These are phyloP conservation scores for Adansonia gregorii DNA, from an alignment of 441 rosid species.

Conservation along the genomic window DNA sequence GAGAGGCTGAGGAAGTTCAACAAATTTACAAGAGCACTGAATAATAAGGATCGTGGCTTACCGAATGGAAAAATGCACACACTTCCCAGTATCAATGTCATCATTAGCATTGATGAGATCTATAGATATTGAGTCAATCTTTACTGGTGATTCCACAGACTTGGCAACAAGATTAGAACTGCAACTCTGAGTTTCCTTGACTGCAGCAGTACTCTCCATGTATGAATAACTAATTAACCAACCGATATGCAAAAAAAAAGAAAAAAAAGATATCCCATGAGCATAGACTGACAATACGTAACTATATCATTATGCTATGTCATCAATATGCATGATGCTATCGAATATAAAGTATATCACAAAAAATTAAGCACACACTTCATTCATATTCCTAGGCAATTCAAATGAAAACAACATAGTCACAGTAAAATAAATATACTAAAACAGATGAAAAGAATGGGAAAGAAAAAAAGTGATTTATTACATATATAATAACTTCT, in stretches of 20 bases:
- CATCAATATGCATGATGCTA: slow-evolving; percentile 19
- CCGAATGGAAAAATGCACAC: slow-evolving; percentile 89
- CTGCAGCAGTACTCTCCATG: slow-evolving; percentile 39
- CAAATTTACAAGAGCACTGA: slow-evolving; percentile 10
- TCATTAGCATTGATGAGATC: slow-evolving; percentile 57
- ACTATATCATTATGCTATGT: background rate
- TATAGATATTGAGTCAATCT: slow-evolving; percentile 72
- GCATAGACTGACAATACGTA: slow-evolving; percentile 21
- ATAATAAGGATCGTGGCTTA: slow-evolving; percentile 37
- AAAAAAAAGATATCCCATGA: slow-evolving; percentile 26
- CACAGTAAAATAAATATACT: background rate
- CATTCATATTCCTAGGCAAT: slow-evolving; percentile 17
- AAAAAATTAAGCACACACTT: slow-evolving; percentile 17
- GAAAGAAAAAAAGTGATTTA: slow-evolving; percentile 24
- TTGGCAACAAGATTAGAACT: slow-evolving; percentile 40
- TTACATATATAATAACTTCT: slow-evolving; percentile 63
- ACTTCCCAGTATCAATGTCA: slow-evolving; percentile 42
- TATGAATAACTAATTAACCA: slow-evolving; percentile 29
- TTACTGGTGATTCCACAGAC: slow-evolving; percentile 55
- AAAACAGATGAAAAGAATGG: slow-evolving; percentile 23
- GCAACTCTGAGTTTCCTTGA: slow-evolving; percentile 41
- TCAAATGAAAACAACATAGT: slow-evolving; percentile 3
- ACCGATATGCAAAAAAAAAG: slow-evolving; percentile 17
- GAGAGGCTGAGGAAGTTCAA: slow-evolving; percentile 19
- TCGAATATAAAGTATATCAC: slow-evolving; percentile 18